Evolutionary conservation across 768 basidiomycete genomes (phyloP).

Genomic region (Boletus speciosus): DNA sequence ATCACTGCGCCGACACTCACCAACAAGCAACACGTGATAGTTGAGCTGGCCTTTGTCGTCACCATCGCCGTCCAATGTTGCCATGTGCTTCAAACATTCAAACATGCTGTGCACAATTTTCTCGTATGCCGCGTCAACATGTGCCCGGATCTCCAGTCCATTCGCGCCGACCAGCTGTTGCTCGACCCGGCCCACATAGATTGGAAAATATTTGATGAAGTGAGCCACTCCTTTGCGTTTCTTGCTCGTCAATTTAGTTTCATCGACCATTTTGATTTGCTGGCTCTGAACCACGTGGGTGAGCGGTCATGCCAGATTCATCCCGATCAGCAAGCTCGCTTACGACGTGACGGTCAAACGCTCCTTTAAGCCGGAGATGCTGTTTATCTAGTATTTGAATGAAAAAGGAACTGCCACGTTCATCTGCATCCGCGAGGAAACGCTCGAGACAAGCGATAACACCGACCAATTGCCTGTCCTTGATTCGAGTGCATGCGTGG

Average conservation of each 20-base stretch:
- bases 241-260: constrained; percentile 87
- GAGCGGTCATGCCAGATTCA: background rate
- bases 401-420: constrained; percentile 72
- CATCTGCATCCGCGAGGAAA: constrained; percentile 72
- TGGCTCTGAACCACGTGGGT: constrained; percentile 52
- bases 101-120: constrained; percentile 89
- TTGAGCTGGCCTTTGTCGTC: constrained; percentile 98
- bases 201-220: constrained; percentile 91
- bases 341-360: constrained; percentile 76
- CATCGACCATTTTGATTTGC: constrained; percentile 84
- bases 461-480: constrained; percentile 76
- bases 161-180: constrained; percentile 76
- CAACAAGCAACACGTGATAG: constrained; percentile 92
- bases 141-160: constrained; percentile 69
- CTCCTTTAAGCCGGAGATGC: constrained; percentile 67
- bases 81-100: constrained; percentile 91
- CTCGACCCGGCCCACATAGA: constrained; percentile 82
- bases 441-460: constrained; percentile 76
- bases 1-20: constrained; percentile 43
- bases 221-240: constrained; percentile 90
- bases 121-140: constrained; percentile 82
- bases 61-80: constrained; percentile 87
- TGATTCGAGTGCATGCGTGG: constrained; percentile 2
- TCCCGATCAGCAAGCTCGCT: constrained; percentile 18
- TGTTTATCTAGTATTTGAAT: constrained; percentile 79